Evolutionary conservation across 2,329 filamentous ascomycete species (phyloP).

Genomic region (Dryadomyces sulphureus): DNA sequence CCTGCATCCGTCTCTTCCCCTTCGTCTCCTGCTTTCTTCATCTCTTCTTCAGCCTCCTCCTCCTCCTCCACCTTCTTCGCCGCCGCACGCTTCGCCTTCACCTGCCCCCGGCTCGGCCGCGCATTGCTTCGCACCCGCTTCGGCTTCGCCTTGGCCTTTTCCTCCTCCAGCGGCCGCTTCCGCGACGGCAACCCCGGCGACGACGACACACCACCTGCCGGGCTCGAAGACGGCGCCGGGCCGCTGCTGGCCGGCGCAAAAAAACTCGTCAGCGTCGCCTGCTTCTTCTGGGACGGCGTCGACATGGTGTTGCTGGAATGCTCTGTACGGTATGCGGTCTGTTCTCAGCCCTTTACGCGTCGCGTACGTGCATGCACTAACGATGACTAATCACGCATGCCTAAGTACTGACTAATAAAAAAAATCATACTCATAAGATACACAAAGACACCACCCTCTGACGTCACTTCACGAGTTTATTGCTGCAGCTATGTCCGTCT

Average conservation of each 20-base stretch:
- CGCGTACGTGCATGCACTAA: not conserved
- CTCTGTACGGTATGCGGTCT: not conserved
- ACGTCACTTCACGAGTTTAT: not conserved
- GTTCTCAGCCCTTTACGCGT: not conserved
- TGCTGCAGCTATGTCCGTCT: conserved; percentile 1
- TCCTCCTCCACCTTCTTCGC: conserved; percentile 13
- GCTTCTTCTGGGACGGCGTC: conserved; percentile 41
- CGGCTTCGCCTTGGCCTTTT: conserved; percentile 26
- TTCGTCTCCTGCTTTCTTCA: not conserved
- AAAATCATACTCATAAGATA: not conserved
- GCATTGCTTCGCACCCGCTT: not conserved
- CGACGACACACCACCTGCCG: conserved; percentile 15
- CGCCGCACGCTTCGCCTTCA: not conserved
- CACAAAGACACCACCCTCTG: too few species aligned
- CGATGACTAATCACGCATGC: not conserved
- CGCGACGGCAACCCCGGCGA: conserved; percentile 15
- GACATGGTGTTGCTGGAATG: conserved; percentile 16
- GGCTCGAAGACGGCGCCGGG: conserved; percentile 16
- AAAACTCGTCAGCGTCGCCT: conserved; percentile 76
- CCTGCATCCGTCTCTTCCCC: not conserved
- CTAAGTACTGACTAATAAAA: not conserved
- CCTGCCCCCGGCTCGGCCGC: not conserved
- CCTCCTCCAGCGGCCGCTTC: conserved; percentile 38
- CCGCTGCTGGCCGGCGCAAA: conserved; percentile 45
- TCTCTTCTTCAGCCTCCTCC: not conserved